phyloP scores from a whole-genome alignment of 805 yeast species.

The Wickerhamiella qilinensis region DNA sequence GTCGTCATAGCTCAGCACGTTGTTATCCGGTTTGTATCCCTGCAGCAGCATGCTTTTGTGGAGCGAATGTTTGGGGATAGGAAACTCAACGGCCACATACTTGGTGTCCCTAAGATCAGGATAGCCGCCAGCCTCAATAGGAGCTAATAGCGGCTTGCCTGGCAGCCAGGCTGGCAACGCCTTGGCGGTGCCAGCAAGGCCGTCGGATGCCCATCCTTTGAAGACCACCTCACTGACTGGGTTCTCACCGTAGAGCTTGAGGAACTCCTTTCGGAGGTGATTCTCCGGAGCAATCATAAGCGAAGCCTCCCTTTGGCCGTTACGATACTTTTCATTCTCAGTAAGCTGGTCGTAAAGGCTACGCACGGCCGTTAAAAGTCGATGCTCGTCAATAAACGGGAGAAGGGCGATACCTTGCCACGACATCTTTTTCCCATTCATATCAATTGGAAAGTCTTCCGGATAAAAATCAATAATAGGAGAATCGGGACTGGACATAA shows the following conservation, averaged over 20 bases:
- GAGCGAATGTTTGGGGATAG: slow-evolving; percentile 37
- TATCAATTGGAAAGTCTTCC: slow-evolving; percentile 66
- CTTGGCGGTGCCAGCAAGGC: slow-evolving; percentile 22
- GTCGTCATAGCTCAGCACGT: slow-evolving; percentile 53
- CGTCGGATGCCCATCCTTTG: slow-evolving; percentile 15
- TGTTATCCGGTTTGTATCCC: slow-evolving; percentile 52
- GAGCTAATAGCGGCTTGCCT: slow-evolving; percentile 23
- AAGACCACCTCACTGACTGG: slow-evolving; percentile 16
- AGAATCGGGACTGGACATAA: slow-evolving; percentile 75
- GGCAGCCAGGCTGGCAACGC: slow-evolving; percentile 23
- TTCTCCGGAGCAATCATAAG: slow-evolving; percentile 52
- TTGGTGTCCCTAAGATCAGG: slow-evolving; percentile 30
- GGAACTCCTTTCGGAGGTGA: slow-evolving; percentile 29
- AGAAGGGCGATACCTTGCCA: slow-evolving; percentile 97
- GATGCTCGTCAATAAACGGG: slow-evolving; percentile 74
- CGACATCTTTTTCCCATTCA: slow-evolving; percentile 86
- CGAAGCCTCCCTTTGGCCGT: slow-evolving; percentile 54
- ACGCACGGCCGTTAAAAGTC: slow-evolving; percentile 55
- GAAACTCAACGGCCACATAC: slow-evolving; percentile 34
- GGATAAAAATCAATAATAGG: slow-evolving; percentile 90
- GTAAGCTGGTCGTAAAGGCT: slow-evolving; percentile 46
- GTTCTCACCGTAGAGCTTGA: slow-evolving; percentile 23
- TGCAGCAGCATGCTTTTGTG: slow-evolving; percentile 75
- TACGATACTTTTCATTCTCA: slow-evolving; percentile 59
- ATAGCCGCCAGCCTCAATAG: slow-evolving; percentile 30